phyloP scores from a whole-genome alignment of 2,329 filamentous ascomycete genomes.

The Endoconidiophora polonica region DNA sequence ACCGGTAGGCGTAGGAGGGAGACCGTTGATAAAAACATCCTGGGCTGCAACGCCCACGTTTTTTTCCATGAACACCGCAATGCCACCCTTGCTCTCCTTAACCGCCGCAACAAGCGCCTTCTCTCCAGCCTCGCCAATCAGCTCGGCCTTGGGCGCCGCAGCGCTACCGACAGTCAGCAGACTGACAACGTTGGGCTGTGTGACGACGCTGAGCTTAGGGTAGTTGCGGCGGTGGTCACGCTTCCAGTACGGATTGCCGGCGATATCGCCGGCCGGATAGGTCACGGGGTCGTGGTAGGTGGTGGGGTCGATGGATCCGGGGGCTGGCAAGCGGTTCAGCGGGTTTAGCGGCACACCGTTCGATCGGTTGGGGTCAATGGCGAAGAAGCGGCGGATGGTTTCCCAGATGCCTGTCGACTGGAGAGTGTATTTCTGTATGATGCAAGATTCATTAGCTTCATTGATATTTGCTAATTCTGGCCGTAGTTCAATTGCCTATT shows the following conservation, averaged over 20 bases:
- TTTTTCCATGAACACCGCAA: slow-evolving; percentile 38
- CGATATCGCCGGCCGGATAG: slow-evolving; percentile 33
- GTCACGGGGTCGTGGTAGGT: slow-evolving; percentile 28
- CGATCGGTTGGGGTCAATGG: slow-evolving; percentile 75
- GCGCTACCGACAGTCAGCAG: slow-evolving; percentile 75
- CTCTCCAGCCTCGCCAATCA: slow-evolving; percentile 45
- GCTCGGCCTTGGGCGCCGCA: slow-evolving; percentile 63
- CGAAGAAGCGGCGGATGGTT: slow-evolving; percentile 56
- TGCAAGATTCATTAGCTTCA: background rate
- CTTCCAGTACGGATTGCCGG: slow-evolving; percentile 49
- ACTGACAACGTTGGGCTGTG: slow-evolving; percentile 70
- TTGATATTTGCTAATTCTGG: slow-evolving; percentile 15
- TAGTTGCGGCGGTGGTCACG: slow-evolving; percentile 74
- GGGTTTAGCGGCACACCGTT: slow-evolving; percentile 86
- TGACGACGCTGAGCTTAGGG: slow-evolving; percentile 62
- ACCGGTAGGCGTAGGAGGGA: slow-evolving; percentile 78
- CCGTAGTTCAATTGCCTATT: background rate
- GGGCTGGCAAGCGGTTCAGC: slow-evolving; percentile 70
- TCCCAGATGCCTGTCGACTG: slow-evolving; percentile 85
- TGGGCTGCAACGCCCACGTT: slow-evolving; percentile 33
- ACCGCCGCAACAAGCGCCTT: slow-evolving; percentile 58
- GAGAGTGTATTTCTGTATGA: slow-evolving; percentile 76
- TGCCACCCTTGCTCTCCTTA: slow-evolving; percentile 51
- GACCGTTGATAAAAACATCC: slow-evolving; percentile 56
- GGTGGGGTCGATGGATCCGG: slow-evolving; percentile 24